phyloP scores from a whole-genome alignment of 306 rosid species.

The Vachellia collinsii region DNA sequence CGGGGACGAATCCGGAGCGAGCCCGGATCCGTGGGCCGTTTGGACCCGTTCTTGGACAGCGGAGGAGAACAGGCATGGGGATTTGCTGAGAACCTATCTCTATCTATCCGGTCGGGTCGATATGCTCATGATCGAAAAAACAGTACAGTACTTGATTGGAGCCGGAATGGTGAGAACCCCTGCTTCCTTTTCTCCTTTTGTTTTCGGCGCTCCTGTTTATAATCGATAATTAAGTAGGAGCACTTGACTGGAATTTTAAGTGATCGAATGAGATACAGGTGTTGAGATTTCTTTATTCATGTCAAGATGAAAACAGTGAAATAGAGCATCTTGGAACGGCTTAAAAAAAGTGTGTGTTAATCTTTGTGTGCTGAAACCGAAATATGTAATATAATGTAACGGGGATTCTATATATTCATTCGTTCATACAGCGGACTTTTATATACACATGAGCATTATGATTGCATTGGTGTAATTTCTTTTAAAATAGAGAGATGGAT shows the following conservation, averaged over 20 bases:
- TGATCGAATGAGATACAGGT: neutral
- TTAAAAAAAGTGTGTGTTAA: neutral
- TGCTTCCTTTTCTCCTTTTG: neutral
- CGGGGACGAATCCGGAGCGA: conserved; percentile 61
- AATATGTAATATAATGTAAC: neutral
- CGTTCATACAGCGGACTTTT: too few relatives aligned
- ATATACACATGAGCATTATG: too few relatives aligned
- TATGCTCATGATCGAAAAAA: conserved; percentile 61
- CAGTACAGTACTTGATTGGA: conserved; percentile 60
- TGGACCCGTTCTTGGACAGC: conserved; percentile 82
- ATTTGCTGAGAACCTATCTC: conserved; percentile 57
- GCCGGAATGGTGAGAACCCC: conserved; percentile 60
- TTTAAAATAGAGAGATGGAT: too few relatives aligned
- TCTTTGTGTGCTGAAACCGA: neutral
- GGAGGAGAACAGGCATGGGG: conserved; percentile 78
- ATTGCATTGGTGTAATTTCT: neutral
- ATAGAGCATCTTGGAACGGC: neutral
- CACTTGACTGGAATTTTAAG: neutral
- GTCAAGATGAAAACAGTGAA: neutral
- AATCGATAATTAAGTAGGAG: neutral
- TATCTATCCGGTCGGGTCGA: conserved; percentile 78
- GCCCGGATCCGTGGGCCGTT: conserved; percentile 61
- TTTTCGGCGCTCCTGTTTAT: neutral
- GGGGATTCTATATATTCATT: neutral
- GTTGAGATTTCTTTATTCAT: neutral